Percentiles rank a stretch among this genome's conserved stretches.
Evolutionary conservation across 1,284 basidiomycete species (phyloP).

Genomic region (Tilletia setariae): DNA sequence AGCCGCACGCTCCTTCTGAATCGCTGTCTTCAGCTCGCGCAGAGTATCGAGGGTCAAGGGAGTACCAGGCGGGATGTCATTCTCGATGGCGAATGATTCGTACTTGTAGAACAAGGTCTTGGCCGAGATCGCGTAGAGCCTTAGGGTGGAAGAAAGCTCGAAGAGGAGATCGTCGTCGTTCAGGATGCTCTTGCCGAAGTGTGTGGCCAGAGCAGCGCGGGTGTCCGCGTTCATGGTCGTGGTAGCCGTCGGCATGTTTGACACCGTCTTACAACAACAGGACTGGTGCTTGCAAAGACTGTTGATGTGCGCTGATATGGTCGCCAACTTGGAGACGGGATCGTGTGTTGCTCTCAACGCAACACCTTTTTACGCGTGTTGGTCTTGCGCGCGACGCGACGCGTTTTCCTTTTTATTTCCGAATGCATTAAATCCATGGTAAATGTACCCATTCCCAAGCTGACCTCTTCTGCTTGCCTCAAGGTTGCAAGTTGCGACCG

Average conservation of each 20-base stretch:
- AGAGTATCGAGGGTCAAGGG: slow-evolving; percentile 30
- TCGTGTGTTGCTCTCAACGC: no score
- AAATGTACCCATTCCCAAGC: no score
- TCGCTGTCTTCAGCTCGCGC: slow-evolving; percentile 30
- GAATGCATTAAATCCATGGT: no score
- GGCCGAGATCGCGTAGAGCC: slow-evolving; percentile 30
- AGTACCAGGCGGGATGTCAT: slow-evolving; percentile 27
- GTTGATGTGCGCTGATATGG: no score
- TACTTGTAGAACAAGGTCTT: slow-evolving; percentile 44
- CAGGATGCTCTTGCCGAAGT: slow-evolving; percentile 25
- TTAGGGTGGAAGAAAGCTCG: slow-evolving; percentile 34
- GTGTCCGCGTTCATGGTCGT: slow-evolving; percentile 1
- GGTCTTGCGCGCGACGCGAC: no score
- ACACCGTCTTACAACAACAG: background rate
- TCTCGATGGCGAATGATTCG: slow-evolving; percentile 39
- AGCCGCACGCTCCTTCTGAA: slow-evolving; percentile 25
- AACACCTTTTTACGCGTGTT: no score
- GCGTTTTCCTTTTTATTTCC: no score
- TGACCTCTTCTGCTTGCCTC: no score
- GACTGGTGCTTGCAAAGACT: no score
- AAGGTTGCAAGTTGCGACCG: no score
- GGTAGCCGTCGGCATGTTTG: slow-evolving; percentile 10
- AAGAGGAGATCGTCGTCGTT: slow-evolving; percentile 26
- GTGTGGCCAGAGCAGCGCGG: background rate
- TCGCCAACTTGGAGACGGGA: no score